Evolutionary conservation across 2,329 filamentous ascomycete genomes (phyloP).

Genomic region (Phaeosphaeria sp.): DNA sequence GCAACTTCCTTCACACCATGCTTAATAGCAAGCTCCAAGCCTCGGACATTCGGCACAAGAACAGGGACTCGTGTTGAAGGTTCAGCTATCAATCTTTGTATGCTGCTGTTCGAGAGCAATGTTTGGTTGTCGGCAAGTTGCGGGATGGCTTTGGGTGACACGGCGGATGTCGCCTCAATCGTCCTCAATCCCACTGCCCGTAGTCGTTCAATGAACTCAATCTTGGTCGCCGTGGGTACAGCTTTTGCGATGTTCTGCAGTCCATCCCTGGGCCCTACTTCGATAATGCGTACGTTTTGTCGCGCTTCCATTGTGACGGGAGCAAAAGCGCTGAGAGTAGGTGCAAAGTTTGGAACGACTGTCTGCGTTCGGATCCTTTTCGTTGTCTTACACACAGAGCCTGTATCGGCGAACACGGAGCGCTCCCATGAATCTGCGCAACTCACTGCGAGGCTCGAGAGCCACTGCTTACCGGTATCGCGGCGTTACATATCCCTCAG

Average conservation of each 20-base stretch:
- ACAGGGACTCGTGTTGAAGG: slow-evolving; percentile 37
- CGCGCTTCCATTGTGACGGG: no score
- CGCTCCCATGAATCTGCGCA: no score
- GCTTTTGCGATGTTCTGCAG: slow-evolving; percentile 61
- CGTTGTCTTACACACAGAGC: no score
- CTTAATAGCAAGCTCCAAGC: slow-evolving; percentile 63
- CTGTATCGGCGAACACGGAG: no score
- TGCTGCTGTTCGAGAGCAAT: slow-evolving; percentile 7
- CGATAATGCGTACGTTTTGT: slow-evolving; percentile 22
- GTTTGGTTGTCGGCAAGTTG: slow-evolving; percentile 46
- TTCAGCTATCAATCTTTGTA: slow-evolving; percentile 1
- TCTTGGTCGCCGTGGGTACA: slow-evolving; percentile 30
- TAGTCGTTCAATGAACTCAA: slow-evolving; percentile 49
- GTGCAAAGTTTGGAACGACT: no score
- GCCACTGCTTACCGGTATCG: no score
- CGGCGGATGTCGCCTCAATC: slow-evolving; percentile 61
- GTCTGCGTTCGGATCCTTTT: no score
- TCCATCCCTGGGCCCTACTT: slow-evolving; percentile 61
- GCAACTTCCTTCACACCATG: slow-evolving; percentile 47
- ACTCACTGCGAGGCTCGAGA: no score
- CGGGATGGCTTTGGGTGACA: slow-evolving; percentile 62
- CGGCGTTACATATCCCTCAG: no score
- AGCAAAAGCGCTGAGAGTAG: no score
- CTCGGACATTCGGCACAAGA: slow-evolving; percentile 51
- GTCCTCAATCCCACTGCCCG: slow-evolving; percentile 57